A percentile compares a stretch with the other conserved stretches of the same genome.
Evolutionary conservation across 176 grass and related monocot species (phyloP).

Genomic region (Chloris gayana): DNA sequence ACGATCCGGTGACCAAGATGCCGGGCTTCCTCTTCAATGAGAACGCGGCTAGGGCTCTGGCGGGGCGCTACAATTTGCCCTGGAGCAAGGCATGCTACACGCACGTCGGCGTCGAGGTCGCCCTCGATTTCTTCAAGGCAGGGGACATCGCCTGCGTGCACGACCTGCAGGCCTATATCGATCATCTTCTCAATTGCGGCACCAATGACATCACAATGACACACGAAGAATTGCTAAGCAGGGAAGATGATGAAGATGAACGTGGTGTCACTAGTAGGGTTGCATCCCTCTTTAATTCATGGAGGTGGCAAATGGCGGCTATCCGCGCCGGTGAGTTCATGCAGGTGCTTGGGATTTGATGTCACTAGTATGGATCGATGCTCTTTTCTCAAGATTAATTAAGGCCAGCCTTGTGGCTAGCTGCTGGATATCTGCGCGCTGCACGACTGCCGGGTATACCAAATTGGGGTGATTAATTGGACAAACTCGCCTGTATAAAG

Average conservation of each 20-base stretch:
- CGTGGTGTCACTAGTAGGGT: background rate
- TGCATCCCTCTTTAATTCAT: slow-evolving; percentile 23
- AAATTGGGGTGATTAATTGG: background rate
- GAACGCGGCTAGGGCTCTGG: slow-evolving; percentile 31
- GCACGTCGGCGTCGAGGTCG: slow-evolving; percentile 73
- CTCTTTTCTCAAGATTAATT: background rate
- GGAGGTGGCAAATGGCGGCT: slow-evolving; percentile 50
- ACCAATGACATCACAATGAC: background rate
- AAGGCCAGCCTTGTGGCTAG: background rate
- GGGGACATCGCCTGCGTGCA: slow-evolving; percentile 56
- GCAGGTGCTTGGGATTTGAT: slow-evolving; percentile 51
- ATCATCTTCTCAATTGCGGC: slow-evolving; percentile 39
- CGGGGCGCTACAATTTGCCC: slow-evolving; percentile 44
- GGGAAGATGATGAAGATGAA: background rate
- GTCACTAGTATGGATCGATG: background rate
- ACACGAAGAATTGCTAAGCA: background rate
- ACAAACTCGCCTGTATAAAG: background rate
- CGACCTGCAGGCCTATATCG: slow-evolving; percentile 66
- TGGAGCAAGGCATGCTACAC: slow-evolving; percentile 72
- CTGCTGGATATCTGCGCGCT: background rate
- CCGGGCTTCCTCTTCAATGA: slow-evolving; percentile 71
- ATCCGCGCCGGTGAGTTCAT: slow-evolving; percentile 48
- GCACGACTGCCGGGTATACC: background rate
- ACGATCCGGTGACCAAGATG: slow-evolving; percentile 74
- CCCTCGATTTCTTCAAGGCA: slow-evolving; percentile 61